Evolutionary conservation across 495 filamentous ascomycete genomes (phyloP).

Genomic region (Hypoxylon cercidicola): DNA sequence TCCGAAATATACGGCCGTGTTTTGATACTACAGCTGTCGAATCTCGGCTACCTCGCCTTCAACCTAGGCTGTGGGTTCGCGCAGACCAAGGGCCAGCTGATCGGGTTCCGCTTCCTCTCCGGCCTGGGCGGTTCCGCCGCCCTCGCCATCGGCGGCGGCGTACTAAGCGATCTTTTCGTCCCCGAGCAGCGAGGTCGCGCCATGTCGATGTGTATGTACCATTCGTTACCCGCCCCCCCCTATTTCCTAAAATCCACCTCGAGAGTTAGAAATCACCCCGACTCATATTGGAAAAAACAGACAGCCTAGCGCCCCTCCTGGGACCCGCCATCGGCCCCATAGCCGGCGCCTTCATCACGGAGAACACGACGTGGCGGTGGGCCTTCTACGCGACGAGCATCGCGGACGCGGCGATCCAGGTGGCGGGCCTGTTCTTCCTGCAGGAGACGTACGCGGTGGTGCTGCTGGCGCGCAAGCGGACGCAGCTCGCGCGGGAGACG

Average conservation of each 20-base stretch:
- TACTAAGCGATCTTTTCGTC: slow-evolving; percentile 70
- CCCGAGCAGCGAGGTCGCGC: slow-evolving; percentile 73
- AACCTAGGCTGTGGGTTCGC: slow-evolving; percentile 67
- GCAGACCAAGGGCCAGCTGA: slow-evolving; percentile 61
- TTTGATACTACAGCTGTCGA: slow-evolving; percentile 62
- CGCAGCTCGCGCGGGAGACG: slow-evolving; percentile 69
- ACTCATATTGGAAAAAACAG: too few species aligned
- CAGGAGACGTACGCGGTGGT: slow-evolving; percentile 76
- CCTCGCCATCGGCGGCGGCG: slow-evolving; percentile 67
- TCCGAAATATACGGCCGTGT: slow-evolving; percentile 73
- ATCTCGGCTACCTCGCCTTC: slow-evolving; percentile 67
- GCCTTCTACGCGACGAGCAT: slow-evolving; percentile 73
- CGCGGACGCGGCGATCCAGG: slow-evolving; percentile 68
- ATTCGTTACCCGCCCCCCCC: too few species aligned
- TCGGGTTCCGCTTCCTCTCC: slow-evolving; percentile 67
- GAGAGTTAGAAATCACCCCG: too few species aligned
- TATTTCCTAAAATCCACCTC: too few species aligned
- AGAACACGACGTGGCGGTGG: slow-evolving; percentile 78
- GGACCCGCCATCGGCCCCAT: slow-evolving; percentile 75
- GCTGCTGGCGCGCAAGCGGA: slow-evolving; percentile 67
- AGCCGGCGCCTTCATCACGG: slow-evolving; percentile 71
- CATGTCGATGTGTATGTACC: slow-evolving; percentile 60
- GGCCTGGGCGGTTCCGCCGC: slow-evolving; percentile 65
- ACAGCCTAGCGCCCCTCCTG: slow-evolving; percentile 70
- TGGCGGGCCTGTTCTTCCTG: slow-evolving; percentile 72